Evolutionary conservation across 2,329 filamentous ascomycete species (phyloP), one percentile per base, ranked within the genome.

Genomic region (Alternaria ethzedia): DNA sequence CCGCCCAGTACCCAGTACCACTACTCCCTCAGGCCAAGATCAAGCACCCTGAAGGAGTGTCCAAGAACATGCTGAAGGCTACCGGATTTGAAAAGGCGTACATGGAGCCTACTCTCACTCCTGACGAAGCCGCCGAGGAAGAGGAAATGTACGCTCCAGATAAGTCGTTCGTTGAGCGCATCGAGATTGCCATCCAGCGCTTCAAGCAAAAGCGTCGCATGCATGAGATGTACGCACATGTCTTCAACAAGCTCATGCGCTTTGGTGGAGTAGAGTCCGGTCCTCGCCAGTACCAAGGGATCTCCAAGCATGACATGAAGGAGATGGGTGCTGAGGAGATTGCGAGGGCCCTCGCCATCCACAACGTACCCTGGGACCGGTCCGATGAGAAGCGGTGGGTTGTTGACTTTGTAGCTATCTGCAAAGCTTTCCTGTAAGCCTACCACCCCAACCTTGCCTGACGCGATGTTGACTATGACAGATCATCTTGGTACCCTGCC

Each of bases 171-270:
- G 68, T 76, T 26, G 91, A 91, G 59, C 93, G 96, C 50, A 93
- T 98, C 44, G 90, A 97, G 75, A 87, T 90, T 25, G 96, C 93
- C 50, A 91, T 98, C 58, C 89, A 94, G 69, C 90, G 93, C 13
- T 99, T 90, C 81, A 89, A 91, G 65, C 85, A 87, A 36, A 91
- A 90, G 50, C 91, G 94, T 30, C 94, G 92, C 68, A 86, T 97
- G 62, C 87, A 91, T 62, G 79, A 83, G 12, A 83, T 88, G 5
- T 88, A 89, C 23, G 79, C 83, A 5, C 83, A 86, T 17, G 82
- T 94, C 32, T 96, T 99, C 80, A 86, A 88, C 73, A 92, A 91
- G 67, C 97, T 96, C 75, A 87, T 98, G 61, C 86, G 88, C 36
- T 90, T 95, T 47, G 96, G 96, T 3, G 95, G 96, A 5, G 86